Evolutionary conservation across 495 filamentous ascomycete species (phyloP).

Genomic region (Lophiotrema nucula): DNA sequence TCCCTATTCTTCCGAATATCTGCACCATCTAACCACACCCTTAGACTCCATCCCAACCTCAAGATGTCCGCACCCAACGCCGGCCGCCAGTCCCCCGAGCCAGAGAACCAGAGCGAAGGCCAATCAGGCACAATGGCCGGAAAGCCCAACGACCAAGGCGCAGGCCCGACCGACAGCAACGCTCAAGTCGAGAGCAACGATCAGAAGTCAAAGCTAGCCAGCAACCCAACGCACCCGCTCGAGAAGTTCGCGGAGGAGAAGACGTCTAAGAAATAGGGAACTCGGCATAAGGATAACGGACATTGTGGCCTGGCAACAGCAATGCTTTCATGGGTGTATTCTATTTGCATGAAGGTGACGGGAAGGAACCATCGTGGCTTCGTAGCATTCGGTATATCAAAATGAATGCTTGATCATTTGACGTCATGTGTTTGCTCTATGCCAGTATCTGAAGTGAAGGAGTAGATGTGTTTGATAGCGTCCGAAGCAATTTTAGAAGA

Average conservation of each 20-base stretch:
- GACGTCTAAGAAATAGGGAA: constrained; percentile 39
- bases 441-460: too few relatives aligned
- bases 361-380: not conserved
- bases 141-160: constrained; percentile 53
- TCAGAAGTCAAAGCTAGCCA: constrained; percentile 28
- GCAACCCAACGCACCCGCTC: constrained; percentile 69
- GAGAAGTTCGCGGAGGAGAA: constrained; percentile 69
- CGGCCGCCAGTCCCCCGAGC: constrained; percentile 80
- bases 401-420: not conserved
- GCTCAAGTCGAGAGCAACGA: constrained; percentile 52
- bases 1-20: too few relatives aligned
- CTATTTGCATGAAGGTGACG: not conserved
- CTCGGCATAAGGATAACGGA: not conserved
- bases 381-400: not conserved
- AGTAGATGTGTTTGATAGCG: too few relatives aligned
- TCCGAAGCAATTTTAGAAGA: too few relatives aligned
- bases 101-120: constrained; percentile 62
- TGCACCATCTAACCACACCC: too few relatives aligned
- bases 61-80: constrained; percentile 58
- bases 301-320: not conserved
- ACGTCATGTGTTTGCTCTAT: not conserved
- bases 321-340: not conserved
- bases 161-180: constrained; percentile 42
- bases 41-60: not conserved
- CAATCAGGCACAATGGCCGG: constrained; percentile 56